These are phyloP conservation scores for Cystobasidium tubakii DNA, from an alignment of 768 basidiomycete genomes.

Conservation along the genomic window DNA sequence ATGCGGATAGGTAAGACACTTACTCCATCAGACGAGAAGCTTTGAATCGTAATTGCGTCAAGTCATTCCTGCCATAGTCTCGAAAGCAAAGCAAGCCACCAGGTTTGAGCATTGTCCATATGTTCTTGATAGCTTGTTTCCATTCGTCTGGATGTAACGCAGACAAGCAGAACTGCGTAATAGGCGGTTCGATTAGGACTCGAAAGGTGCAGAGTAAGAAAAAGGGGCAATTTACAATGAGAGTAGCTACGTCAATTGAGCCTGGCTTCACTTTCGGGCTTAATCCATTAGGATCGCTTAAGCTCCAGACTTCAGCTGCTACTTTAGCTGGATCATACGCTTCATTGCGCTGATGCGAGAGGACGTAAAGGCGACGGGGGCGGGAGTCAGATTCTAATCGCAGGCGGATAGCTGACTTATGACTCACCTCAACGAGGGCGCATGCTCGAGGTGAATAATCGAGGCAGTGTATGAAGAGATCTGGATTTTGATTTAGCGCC, in stretches of 20 bases:
- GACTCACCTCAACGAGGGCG: slow-evolving; percentile 72
- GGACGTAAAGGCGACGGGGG: too few species aligned
- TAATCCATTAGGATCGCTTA: slow-evolving; percentile 57
- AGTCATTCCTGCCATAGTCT: slow-evolving; percentile 91
- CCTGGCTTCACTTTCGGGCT: slow-evolving; percentile 60
- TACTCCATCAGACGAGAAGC: slow-evolving; percentile 69
- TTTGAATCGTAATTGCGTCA: slow-evolving; percentile 91
- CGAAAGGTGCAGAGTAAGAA: not conserved
- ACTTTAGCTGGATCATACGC: slow-evolving; percentile 63
- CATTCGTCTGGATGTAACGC: slow-evolving; percentile 92
- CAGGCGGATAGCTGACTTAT: too few species aligned
- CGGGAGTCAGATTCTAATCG: too few species aligned
- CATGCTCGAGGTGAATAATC: slow-evolving; percentile 88
- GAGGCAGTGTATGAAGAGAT: slow-evolving; percentile 68
- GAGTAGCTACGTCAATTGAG: slow-evolving; percentile 79
- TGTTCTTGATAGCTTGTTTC: slow-evolving; percentile 71
- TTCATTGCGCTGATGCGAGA: slow-evolving; percentile 60
- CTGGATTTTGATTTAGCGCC: slow-evolving; percentile 71
- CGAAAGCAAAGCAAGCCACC: slow-evolving; percentile 76
- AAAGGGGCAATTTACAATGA: slow-evolving; percentile 55
- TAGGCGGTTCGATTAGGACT: not conserved
- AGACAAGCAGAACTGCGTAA: slow-evolving; percentile 68
- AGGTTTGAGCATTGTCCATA: slow-evolving; percentile 84
- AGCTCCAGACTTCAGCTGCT: slow-evolving; percentile 77
- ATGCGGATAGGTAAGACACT: too few species aligned